A percentile compares a stretch with the other conserved stretches of the same genome.
Conservation (phyloP, 352 stramenopile species). For the Peronospora tabacina region DNA sequence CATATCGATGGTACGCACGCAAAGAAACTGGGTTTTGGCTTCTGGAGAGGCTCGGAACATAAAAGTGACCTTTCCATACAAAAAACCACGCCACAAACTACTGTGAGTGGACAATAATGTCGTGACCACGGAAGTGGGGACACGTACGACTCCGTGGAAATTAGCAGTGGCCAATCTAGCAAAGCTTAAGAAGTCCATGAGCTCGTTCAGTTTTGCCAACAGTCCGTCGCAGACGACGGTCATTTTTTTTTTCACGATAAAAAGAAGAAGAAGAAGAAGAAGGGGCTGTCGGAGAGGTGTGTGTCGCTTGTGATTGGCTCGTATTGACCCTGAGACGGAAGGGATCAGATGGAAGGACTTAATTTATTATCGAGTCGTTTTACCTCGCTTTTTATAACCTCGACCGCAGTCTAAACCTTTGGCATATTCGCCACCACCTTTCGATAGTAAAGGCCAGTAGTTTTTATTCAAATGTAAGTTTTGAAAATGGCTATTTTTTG, state of each 20-base stretch:
- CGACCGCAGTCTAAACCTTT: too few species aligned
- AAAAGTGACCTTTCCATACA: conserved; percentile 66
- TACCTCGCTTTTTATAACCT: too few species aligned
- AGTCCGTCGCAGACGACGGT: conserved; percentile 51
- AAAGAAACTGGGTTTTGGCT: conserved; percentile 43
- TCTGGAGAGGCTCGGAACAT: conserved; percentile 52
- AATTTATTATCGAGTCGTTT: too few species aligned
- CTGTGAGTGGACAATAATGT: conserved; percentile 1
- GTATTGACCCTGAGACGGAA: too few species aligned
- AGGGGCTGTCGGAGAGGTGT: too few species aligned
- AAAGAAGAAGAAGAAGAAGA: too few species aligned
- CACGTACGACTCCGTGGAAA: conserved; percentile 54
- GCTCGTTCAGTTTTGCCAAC: conserved; percentile 71
- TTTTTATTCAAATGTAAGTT: too few species aligned
- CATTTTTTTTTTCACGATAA: not conserved
- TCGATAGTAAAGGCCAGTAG: too few species aligned
- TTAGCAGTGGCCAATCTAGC: conserved; percentile 31
- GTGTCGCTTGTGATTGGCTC: too few species aligned
- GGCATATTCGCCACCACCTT: too few species aligned
- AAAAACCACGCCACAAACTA: conserved; percentile 2
- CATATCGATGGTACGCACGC: conserved; percentile 75
- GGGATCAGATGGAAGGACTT: too few species aligned
- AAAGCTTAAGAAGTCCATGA: conserved; percentile 82
- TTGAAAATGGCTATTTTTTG: too few species aligned
- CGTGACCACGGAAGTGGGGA: not conserved